A percentile compares a stretch with the other conserved stretches of the same genome.
Evolutionary conservation across 73 alveolate species (phyloP).

Genomic region (Stentor coeruleus): DNA sequence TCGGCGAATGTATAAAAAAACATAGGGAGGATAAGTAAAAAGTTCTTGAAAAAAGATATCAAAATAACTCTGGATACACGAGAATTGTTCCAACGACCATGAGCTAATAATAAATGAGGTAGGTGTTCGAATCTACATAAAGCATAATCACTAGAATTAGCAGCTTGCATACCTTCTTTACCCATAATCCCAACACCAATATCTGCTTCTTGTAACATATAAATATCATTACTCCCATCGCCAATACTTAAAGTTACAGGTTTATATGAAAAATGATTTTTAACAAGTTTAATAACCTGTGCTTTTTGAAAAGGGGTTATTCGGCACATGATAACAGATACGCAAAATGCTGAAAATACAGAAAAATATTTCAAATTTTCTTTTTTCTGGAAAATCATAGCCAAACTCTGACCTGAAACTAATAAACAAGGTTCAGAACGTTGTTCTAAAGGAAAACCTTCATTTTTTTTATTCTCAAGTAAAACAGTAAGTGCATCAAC

Average conservation of each 20-base stretch:
- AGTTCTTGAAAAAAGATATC: neutral
- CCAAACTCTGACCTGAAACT: neutral
- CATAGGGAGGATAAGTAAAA: neutral
- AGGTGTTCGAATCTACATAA: neutral
- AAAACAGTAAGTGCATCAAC: no score
- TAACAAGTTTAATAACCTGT: neutral
- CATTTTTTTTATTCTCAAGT: neutral
- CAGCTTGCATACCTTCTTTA: neutral
- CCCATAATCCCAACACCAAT: conserved; percentile 18
- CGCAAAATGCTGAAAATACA: neutral
- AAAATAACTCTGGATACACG: neutral
- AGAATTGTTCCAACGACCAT: neutral
- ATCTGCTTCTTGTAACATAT: conserved; percentile 9
- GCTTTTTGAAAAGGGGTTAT: conserved; percentile 1
- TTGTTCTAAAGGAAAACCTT: neutral
- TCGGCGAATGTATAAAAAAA: neutral
- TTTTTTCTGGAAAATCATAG: neutral
- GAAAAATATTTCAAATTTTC: conserved; percentile 10
- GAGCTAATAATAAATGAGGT: neutral
- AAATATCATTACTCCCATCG: conserved; percentile 18
- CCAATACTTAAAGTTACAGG: neutral
- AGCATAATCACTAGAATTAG: neutral
- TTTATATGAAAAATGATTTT: neutral
- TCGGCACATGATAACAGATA: neutral
- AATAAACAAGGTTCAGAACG: neutral